These are phyloP conservation scores for Sporothrix pallida DNA, from an alignment of 2,329 filamentous ascomycete species.

Conservation along the genomic window DNA sequence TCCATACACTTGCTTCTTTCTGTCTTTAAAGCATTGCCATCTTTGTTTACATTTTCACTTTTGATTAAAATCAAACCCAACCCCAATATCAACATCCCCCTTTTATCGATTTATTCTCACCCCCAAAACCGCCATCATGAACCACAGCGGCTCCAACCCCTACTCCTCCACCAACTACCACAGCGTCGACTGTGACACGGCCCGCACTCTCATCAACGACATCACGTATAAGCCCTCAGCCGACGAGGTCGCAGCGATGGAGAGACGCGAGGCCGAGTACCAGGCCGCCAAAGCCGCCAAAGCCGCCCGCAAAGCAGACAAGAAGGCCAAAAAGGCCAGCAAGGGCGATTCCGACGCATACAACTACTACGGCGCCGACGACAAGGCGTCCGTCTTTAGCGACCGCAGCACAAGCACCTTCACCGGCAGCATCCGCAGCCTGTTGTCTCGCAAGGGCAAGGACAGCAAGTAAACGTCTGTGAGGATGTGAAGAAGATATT, in stretches of 20 bases:
- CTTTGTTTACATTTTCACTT: not conserved
- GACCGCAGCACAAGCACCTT: slow-evolving; percentile 39
- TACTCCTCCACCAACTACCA: slow-evolving; percentile 19
- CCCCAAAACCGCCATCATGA: not conserved
- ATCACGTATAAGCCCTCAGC: slow-evolving; percentile 30
- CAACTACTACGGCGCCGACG: slow-evolving; percentile 17
- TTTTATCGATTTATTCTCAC: not conserved
- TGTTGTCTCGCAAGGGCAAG: slow-evolving; percentile 27
- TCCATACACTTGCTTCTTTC: not conserved
- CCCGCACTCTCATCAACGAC: slow-evolving; percentile 21
- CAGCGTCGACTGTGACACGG: slow-evolving; percentile 25
- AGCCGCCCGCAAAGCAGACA: slow-evolving; percentile 16
- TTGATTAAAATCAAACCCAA: not conserved
- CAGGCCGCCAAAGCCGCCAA: slow-evolving; percentile 31
- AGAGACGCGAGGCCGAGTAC: slow-evolving; percentile 21
- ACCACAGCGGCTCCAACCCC: not conserved
- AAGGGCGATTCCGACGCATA: slow-evolving; percentile 24
- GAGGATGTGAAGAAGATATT: not conserved
- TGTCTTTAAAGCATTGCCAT: not conserved
- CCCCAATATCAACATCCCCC: not conserved
- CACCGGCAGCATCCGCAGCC: slow-evolving; percentile 32
- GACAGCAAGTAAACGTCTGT: not conserved
- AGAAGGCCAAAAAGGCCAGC: slow-evolving; percentile 27
- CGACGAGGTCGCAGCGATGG: slow-evolving; percentile 29
- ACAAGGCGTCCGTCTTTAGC: slow-evolving; percentile 41